Percentiles rank a stretch among this genome's conserved stretches.
phyloP scores from a whole-genome alignment of 768 basidiomycete genomes.

The Xanthoconium purpureum region DNA sequence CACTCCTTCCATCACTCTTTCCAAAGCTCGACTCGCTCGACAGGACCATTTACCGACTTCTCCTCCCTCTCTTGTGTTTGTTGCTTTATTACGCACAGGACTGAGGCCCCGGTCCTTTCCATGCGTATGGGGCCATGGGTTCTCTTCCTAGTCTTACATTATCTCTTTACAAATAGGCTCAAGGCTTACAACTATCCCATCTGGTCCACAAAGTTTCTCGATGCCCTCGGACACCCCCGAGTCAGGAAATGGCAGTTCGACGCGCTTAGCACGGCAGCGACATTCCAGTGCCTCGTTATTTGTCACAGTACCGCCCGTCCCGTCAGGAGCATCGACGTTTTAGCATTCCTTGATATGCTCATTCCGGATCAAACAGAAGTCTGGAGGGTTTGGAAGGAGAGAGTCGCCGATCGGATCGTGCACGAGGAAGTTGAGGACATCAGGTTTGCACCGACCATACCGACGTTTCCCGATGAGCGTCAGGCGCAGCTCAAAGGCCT shows the following conservation, averaged over 20 bases:
- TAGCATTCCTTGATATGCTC: background rate
- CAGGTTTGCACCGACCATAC: no score
- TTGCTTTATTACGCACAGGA: no score
- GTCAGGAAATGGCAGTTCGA: slow-evolving; percentile 1
- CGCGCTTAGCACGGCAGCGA: background rate
- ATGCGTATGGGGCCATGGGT: background rate
- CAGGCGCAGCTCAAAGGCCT: background rate
- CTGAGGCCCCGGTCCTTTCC: no score
- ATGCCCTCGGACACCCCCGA: background rate
- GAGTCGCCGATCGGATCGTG: background rate
- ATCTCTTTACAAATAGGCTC: background rate
- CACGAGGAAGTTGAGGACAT: no score
- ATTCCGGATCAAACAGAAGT: background rate
- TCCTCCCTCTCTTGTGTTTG: no score
- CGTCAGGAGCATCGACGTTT: background rate
- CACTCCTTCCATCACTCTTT: no score
- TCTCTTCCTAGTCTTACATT: background rate
- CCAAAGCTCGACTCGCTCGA: no score
- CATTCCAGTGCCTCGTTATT: no score
- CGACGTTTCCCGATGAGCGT: no score
- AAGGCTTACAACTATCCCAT: background rate
- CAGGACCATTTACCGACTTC: no score
- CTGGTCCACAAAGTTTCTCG: background rate
- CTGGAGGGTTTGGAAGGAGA: background rate
- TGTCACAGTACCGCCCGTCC: background rate